Evolutionary conservation across 2,329 filamentous ascomycete genomes (phyloP).

Genomic region (Coniosporium uncinatum): DNA sequence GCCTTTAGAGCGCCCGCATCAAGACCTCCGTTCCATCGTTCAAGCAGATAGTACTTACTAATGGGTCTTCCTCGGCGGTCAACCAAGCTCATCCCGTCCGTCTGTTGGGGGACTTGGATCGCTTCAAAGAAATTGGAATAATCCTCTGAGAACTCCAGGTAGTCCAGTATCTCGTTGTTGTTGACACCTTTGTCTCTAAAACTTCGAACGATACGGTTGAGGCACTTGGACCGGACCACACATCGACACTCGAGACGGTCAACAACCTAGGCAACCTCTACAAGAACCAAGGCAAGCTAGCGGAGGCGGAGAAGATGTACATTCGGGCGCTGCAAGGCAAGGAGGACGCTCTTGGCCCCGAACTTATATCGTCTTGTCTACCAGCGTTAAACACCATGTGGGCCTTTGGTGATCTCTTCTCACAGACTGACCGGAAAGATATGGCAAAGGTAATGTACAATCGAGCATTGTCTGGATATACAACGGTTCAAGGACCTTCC

Average conservation of each 20-base stretch:
- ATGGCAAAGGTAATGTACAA: conserved; percentile 17
- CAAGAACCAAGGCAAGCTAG: conserved; percentile 1
- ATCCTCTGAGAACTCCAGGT: conserved; percentile 46
- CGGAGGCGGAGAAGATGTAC: conserved; percentile 8
- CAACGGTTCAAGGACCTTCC: conserved; percentile 9
- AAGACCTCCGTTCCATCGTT: conserved; percentile 44
- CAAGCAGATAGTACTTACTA: conserved; percentile 41
- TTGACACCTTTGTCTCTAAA: too few relatives aligned
- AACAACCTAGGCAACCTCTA: conserved; percentile 1
- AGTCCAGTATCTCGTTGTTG: conserved; percentile 36
- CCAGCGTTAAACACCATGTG: conserved; percentile 17
- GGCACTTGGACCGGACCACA: neutral
- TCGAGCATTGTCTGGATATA: conserved; percentile 12
- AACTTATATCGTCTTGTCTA: conserved; percentile 15
- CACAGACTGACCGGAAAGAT: conserved; percentile 14
- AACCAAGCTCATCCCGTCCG: conserved; percentile 40
- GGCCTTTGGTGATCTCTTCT: conserved; percentile 16
- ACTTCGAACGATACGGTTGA: neutral
- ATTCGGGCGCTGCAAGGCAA: conserved; percentile 6
- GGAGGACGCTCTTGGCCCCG: conserved; percentile 6
- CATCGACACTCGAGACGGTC: conserved; percentile 1
- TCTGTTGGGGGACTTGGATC: conserved; percentile 41
- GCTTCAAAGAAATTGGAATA: conserved; percentile 49
- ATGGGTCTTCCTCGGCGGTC: conserved; percentile 40
- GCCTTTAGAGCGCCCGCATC: conserved; percentile 37